A percentile compares a stretch with the other conserved stretches of the same genome.
Evolutionary conservation across 2,329 filamentous ascomycete genomes (phyloP).

Genomic region (Cladophialophora carrionii): DNA sequence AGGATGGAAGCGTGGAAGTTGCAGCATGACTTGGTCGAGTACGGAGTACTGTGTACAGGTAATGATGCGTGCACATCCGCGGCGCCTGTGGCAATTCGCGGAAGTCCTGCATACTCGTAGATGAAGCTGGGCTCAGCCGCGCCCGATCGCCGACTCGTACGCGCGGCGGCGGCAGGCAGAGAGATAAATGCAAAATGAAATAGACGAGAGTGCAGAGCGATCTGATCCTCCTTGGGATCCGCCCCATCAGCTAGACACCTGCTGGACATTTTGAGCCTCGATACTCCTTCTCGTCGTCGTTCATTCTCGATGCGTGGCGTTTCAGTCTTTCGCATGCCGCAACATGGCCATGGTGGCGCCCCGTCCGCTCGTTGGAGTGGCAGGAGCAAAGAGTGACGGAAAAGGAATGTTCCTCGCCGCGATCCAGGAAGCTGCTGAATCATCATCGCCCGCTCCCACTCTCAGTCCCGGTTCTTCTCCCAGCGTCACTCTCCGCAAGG

Average conservation of each 20-base stretch:
- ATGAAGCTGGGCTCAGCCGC: not conserved
- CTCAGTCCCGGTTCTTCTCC: not conserved
- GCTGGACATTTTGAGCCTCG: not conserved
- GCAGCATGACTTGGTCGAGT: not conserved
- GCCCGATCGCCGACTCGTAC: not conserved
- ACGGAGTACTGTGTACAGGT: too few relatives aligned
- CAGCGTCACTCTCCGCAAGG: not conserved
- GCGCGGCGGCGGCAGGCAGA: constrained; percentile 2
- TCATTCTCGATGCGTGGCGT: not conserved
- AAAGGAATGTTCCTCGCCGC: constrained; percentile 11
- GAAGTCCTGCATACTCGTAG: too few relatives aligned
- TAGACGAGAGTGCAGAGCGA: not conserved
- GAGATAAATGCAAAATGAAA: not conserved
- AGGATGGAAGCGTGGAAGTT: not conserved
- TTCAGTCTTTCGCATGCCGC: not conserved
- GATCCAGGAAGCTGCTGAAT: constrained; percentile 7
- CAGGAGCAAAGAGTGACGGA: constrained; percentile 1
- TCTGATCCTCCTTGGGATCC: not conserved
- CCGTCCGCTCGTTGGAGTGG: not conserved
- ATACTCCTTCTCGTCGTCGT: not conserved
- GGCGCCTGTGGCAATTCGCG: not conserved
- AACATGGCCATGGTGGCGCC: constrained; percentile 2
- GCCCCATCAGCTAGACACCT: not conserved
- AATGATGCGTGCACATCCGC: not conserved
- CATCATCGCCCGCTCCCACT: constrained; percentile 1